Conservation (phyloP, 2,329 filamentous ascomycete genomes). For the Sclerotinia subarctica region DNA sequence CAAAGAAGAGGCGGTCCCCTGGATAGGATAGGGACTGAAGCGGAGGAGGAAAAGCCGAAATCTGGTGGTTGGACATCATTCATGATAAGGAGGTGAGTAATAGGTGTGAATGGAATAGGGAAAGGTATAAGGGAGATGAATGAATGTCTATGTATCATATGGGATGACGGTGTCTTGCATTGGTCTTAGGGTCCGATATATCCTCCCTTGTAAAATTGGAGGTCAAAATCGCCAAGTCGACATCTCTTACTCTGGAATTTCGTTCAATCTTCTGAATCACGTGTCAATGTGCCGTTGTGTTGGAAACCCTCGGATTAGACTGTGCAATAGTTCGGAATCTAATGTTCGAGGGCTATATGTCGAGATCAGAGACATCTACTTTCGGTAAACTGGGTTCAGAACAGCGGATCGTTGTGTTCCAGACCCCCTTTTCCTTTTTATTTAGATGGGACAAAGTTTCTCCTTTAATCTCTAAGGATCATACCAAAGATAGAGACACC, state of each 20-base stretch:
- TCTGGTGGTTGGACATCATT: conserved; percentile 33
- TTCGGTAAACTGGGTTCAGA: neutral
- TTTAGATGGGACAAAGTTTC: neutral
- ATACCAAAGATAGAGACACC: neutral
- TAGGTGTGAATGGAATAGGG: conserved; percentile 8
- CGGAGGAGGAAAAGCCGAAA: conserved; percentile 26
- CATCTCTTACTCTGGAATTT: neutral
- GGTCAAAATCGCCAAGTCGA: conserved; percentile 1
- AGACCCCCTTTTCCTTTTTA: neutral
- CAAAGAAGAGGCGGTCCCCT: conserved; percentile 34
- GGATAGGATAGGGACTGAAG: conserved; percentile 33
- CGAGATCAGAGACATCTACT: neutral
- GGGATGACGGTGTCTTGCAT: conserved; percentile 28
- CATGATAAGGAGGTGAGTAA: conserved; percentile 28
- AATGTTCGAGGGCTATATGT: neutral
- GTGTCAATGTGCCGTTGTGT: neutral
- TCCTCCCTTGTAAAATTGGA: conserved; percentile 12
- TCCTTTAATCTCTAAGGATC: neutral
- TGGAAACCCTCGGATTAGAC: neutral
- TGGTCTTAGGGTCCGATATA: conserved; percentile 25
- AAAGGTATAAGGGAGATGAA: conserved; percentile 21
- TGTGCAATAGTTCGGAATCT: neutral
- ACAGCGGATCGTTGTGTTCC: neutral
- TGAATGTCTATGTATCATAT: conserved; percentile 31
- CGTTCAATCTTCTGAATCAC: neutral